Conservation (phyloP, 2,329 filamentous ascomycete species). For the Atkinsonella texensis region DNA sequence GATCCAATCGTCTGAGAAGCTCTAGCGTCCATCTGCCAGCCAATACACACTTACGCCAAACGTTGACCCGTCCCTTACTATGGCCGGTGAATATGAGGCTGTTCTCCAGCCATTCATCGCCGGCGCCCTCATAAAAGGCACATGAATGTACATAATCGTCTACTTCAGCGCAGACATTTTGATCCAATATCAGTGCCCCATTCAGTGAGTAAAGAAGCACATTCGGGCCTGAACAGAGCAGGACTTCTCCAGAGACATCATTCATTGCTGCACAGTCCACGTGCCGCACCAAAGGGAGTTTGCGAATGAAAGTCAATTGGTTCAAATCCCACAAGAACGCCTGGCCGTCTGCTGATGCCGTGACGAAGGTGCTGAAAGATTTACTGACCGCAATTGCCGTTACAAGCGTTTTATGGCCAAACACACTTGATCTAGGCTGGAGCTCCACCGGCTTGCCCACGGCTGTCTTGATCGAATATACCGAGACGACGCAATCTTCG, state of each 20-base stretch:
- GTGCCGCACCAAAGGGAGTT: slow-evolving; percentile 45
- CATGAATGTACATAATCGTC: slow-evolving; percentile 73
- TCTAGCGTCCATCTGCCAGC: slow-evolving; percentile 61
- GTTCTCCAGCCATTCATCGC: slow-evolving; percentile 84
- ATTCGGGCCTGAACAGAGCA: slow-evolving; percentile 66
- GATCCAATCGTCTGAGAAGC: slow-evolving; percentile 70
- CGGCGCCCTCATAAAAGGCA: slow-evolving; percentile 84
- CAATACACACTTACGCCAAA: slow-evolving; percentile 48
- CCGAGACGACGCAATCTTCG: slow-evolving; percentile 79
- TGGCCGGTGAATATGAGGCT: slow-evolving; percentile 86
- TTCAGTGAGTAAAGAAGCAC: slow-evolving; percentile 80
- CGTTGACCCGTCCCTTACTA: slow-evolving; percentile 69
- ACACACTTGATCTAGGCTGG: slow-evolving; percentile 65
- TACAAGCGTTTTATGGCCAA: slow-evolving; percentile 80
- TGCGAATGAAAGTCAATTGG: slow-evolving; percentile 72
- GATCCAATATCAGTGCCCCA: slow-evolving; percentile 68
- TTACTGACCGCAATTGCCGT: slow-evolving; percentile 74
- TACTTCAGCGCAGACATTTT: slow-evolving; percentile 58
- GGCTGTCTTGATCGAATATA: slow-evolving; percentile 60
- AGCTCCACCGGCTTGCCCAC: slow-evolving; percentile 64
- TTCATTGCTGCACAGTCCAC: slow-evolving; percentile 75
- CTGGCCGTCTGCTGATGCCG: slow-evolving; percentile 68
- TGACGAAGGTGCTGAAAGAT: slow-evolving; percentile 79
- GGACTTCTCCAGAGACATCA: slow-evolving; percentile 79
- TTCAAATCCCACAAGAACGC: slow-evolving; percentile 93